A percentile compares a stretch with the other conserved stretches of the same genome.
These are phyloP conservation scores for Diaporthe velutina DNA, from an alignment of 2,329 filamentous ascomycete genomes.

Conservation along the genomic window DNA sequence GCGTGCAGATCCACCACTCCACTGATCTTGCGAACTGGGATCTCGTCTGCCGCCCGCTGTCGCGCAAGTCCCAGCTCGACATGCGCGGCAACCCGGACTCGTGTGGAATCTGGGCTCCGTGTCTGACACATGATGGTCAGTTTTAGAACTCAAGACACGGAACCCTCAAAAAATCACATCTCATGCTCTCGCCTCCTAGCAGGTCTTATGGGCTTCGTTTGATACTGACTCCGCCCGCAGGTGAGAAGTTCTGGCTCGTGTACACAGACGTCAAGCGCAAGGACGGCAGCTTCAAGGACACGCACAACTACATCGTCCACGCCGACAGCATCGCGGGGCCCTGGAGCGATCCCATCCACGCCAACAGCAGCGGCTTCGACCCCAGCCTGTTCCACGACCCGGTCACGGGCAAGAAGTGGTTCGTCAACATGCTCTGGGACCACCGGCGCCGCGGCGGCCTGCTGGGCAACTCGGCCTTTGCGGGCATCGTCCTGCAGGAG, in stretches of 20 bases:
- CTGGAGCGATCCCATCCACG: constrained; percentile 72
- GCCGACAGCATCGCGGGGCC: constrained; percentile 67
- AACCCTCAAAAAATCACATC: no score
- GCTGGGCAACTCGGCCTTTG: constrained; percentile 53
- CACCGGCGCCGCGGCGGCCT: constrained; percentile 61
- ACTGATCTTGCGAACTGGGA: constrained; percentile 66
- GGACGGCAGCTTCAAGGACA: constrained; percentile 74
- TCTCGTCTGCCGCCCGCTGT: constrained; percentile 60
- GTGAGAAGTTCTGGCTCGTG: constrained; percentile 70
- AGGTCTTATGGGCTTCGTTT: no score
- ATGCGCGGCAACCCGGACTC: constrained; percentile 72
- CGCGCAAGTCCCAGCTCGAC: constrained; percentile 64
- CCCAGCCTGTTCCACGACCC: constrained; percentile 69
- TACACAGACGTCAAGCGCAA: constrained; percentile 77
- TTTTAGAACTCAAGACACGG: not conserved
- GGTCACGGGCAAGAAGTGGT: constrained; percentile 67
- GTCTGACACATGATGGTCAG: constrained; percentile 69
- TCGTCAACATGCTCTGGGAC: constrained; percentile 69
- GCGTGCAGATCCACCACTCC: constrained; percentile 68
- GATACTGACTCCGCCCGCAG: not conserved
- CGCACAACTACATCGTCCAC: constrained; percentile 73
- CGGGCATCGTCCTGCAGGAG: constrained; percentile 70
- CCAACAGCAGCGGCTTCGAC: constrained; percentile 72
- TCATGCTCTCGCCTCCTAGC: no score
- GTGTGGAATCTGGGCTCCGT: constrained; percentile 75